Base-by-base conservation (phyloP, 2,329 filamentous ascomycete genomes). In the Paecilomyces niveus region DNA sequence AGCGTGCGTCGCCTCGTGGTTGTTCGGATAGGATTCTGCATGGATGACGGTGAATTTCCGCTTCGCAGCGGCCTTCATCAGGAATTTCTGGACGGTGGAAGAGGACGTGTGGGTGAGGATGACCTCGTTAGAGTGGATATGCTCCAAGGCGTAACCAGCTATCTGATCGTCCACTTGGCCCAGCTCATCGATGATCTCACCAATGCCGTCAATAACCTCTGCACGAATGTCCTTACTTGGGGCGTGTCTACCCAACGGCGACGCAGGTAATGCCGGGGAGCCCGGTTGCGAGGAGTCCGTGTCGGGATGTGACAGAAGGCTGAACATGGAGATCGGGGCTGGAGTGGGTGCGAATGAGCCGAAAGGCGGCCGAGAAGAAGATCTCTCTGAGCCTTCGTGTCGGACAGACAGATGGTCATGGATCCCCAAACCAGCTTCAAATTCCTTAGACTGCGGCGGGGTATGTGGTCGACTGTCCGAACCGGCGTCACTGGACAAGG, bases 121-220 rank as follows among this genome's bases (percentile, higher is more conserved):
- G 66, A 92, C 89, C 74, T 99, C 93, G 70, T 93, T 92, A 1
- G 90, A 89, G 71, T 96, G 90, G 63, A 99, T 96, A 73, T 97
- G 90, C 54, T 95, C 90, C 62, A 96, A 88, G 2, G 92, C 90
- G 63, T 92, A 89, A 22, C 86, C 85, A 1, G 93, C 90, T 66
- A 99, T 95, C 74, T 96, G 92, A 69, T 96, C 91, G 70, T 97
- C 94, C 7, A 92, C 92, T 70, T 93, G 89, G 64, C 89, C 88
- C 58, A 99, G 87, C 76, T 99, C 94, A 70, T 99, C 94, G 73
- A 96, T 89, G 60, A 99, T 92, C 73, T 99, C 94, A 67, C 91
- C 87, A 67, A 99, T 97, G 50, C 92, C 94, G 67, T 94, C 90
- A 64, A 97, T 87, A 26, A 97, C 89, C 74, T 97, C 94, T 13